A percentile compares a stretch with the other conserved stretches of the same genome.
These are phyloP conservation scores for Colletotrichum sidae DNA, from an alignment of 2,329 filamentous ascomycete species.

Conservation along the genomic window DNA sequence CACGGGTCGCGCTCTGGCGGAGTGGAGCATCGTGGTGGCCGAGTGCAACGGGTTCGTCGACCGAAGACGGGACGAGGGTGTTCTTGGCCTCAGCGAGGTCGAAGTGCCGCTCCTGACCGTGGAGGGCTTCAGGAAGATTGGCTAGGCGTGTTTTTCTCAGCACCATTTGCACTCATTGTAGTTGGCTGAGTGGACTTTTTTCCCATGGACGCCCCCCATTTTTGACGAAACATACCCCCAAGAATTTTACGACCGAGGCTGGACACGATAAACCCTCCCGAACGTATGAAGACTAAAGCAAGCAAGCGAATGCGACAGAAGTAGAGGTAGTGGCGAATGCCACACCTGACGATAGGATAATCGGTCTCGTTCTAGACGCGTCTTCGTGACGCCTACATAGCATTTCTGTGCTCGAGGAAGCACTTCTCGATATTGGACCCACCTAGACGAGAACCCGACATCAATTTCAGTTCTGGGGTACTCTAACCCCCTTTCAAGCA, in stretches of 20 bases:
- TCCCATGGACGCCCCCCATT: not conserved
- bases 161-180: not conserved
- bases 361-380: not conserved
- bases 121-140: conserved; percentile 52
- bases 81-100: conserved; percentile 73
- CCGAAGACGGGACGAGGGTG: conserved; percentile 78
- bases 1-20: conserved; percentile 78
- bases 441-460: not conserved
- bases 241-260: conserved; percentile 13
- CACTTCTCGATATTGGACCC: not conserved
- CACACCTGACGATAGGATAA: not conserved
- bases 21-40: conserved; percentile 80
- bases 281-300: conserved; percentile 14
- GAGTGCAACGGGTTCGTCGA: conserved; percentile 88
- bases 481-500: not conserved
- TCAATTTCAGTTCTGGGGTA: not conserved
- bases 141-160: conserved; percentile 14
- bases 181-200: not conserved
- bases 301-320: conserved; percentile 12
- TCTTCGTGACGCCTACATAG: too few relatives aligned
- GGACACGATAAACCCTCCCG: conserved; percentile 5
- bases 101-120: conserved; percentile 63
- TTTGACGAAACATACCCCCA: not conserved
- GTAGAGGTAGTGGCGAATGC: not conserved
- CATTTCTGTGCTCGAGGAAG: too few relatives aligned